Conservation (phyloP, 2,329 filamentous ascomycete genomes). For the Diaporthe humulicola region DNA sequence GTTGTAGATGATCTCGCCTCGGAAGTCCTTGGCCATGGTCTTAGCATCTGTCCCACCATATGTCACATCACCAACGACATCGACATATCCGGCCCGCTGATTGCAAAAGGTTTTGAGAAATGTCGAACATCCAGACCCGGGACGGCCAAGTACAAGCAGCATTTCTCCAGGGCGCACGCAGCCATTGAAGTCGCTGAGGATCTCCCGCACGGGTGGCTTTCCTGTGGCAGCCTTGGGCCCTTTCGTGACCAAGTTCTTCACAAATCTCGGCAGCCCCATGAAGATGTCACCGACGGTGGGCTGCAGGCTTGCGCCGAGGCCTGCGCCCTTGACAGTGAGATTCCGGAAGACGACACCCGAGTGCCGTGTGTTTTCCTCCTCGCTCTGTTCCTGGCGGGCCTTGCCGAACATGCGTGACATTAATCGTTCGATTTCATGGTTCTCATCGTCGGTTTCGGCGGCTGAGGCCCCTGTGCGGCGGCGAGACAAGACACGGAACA, state of each 20-base stretch:
- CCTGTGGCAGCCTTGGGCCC: constrained; percentile 46
- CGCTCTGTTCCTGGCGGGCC: constrained; percentile 73
- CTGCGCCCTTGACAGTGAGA: constrained; percentile 78
- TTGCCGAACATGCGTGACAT: constrained; percentile 80
- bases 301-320: constrained; percentile 70
- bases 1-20: constrained; percentile 88
- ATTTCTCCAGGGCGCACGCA: constrained; percentile 25
- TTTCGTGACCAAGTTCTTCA: constrained; percentile 43
- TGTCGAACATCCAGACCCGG: constrained; percentile 37
- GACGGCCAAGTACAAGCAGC: constrained; percentile 33
- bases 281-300: constrained; percentile 57
- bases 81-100: constrained; percentile 31
- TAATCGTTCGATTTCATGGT: constrained; percentile 69
- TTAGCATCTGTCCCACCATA: constrained; percentile 57
- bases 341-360: constrained; percentile 78
- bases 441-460: constrained; percentile 51
- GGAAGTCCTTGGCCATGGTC: constrained; percentile 82
- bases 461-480: constrained; percentile 57
- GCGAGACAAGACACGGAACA: constrained; percentile 63
- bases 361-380: constrained; percentile 78
- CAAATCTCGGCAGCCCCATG: constrained; percentile 46
- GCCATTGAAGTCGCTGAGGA: constrained; percentile 63
- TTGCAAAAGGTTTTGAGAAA: constrained; percentile 32
- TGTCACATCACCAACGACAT: constrained; percentile 17
- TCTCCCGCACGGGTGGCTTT: constrained; percentile 72